Conservation (phyloP, 2,329 filamentous ascomycete genomes). For the Clarireedia monteithiana region DNA sequence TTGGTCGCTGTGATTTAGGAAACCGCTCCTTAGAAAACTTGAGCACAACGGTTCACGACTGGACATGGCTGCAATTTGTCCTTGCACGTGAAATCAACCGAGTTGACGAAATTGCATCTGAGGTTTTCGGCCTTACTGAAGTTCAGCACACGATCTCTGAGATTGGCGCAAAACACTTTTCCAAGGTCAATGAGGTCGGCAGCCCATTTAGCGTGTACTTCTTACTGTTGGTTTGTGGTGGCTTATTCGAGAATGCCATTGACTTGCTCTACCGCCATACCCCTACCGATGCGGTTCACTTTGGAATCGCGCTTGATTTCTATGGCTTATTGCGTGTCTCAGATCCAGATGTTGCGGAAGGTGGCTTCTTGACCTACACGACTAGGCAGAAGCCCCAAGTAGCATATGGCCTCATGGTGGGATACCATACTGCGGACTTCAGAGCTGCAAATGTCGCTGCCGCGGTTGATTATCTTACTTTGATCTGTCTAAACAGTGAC, state of each 20-base stretch:
- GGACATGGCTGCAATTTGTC: conserved; percentile 66
- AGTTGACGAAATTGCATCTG: conserved; percentile 55
- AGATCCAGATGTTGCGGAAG: conserved; percentile 66
- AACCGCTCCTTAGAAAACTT: conserved; percentile 53
- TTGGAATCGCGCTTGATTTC: conserved; percentile 80
- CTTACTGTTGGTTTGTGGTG: conserved; percentile 81
- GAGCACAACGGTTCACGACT: conserved; percentile 55
- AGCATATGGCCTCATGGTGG: conserved; percentile 89
- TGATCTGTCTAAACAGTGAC: conserved; percentile 89
- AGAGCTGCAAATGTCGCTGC: conserved; percentile 81
- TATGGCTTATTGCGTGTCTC: conserved; percentile 85
- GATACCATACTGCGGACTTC: conserved; percentile 94
- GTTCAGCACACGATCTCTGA: conserved; percentile 76
- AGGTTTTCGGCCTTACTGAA: conserved; percentile 56
- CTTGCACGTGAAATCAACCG: conserved; percentile 58
- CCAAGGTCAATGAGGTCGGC: conserved; percentile 62
- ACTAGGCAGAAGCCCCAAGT: conserved; percentile 70
- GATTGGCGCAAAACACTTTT: conserved; percentile 87
- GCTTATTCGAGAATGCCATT: conserved; percentile 90
- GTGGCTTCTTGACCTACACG: conserved; percentile 60
- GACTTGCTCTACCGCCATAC: conserved; percentile 87
- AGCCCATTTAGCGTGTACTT: conserved; percentile 87
- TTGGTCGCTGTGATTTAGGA: conserved; percentile 67
- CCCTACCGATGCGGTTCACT: conserved; percentile 90
- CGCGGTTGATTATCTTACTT: conserved; percentile 84